Conservation (phyloP, 148 eudicot species). For the Salicornia ramosissima region DNA sequence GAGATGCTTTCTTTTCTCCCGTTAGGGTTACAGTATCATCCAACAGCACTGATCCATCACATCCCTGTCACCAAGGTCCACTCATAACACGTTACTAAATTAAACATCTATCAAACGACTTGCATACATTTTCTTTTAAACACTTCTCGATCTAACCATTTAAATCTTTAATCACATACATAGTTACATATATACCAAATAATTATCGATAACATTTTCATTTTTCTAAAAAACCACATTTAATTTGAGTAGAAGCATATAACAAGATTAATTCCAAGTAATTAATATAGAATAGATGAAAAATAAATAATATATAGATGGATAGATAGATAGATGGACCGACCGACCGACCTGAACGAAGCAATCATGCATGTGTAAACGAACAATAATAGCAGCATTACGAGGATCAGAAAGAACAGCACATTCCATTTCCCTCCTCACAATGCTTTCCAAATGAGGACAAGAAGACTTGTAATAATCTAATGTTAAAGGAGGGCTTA, state of each 20-base stretch:
- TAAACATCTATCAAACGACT: no score
- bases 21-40: constrained; percentile 71
- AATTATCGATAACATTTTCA: no score
- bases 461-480: constrained; percentile 70
- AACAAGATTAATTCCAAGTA: no score
- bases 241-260: no score
- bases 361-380: constrained; percentile 93
- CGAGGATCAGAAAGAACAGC: constrained; percentile 76
- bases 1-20: constrained; percentile 74
- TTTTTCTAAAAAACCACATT: no score
- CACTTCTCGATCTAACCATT: no score
- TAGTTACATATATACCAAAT: no score
- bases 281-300: no score
- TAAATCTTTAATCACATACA: background rate
- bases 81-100: background rate
- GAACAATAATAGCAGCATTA: constrained; percentile 69
- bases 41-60: constrained; percentile 82
- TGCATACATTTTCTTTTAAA: no score
- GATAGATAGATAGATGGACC: background rate
- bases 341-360: constrained; percentile 69
- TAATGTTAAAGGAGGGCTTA: constrained; percentile 37
- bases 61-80: constrained; percentile 50
- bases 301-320: background rate
- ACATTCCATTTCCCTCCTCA: constrained; percentile 89
- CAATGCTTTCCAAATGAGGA: constrained; percentile 52